Base-by-base conservation (phyloP, 345 rosid genomes). In the Gossypium australe region DNA sequence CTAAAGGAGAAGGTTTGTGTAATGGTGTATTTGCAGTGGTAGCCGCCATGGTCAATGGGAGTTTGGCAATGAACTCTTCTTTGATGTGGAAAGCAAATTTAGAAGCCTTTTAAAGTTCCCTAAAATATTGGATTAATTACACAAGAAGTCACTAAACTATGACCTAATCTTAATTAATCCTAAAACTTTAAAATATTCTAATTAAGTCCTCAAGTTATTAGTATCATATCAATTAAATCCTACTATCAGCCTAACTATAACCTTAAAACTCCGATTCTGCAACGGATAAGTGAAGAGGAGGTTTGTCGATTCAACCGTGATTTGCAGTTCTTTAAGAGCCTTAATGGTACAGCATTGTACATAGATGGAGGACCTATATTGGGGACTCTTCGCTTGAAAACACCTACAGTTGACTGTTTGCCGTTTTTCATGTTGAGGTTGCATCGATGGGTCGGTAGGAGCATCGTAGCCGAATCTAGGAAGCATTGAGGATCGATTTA, bases 371-470 rank as follows among this genome's bases (percentile, higher is more conserved):
- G 83, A 6, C 97, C 95, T 7, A 89, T 93, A 76, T 90, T 92
- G 57, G 97, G 92, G 41, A 94, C 97, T 52, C 82, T 87, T 79
- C 97, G 75, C 38, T 69, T 73, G 70, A 92, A 92, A 76, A 87
- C 81, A 18, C 81, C 89, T 2, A 79, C 2, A 0, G 87, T 89
- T 11, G 80, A 80, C 12, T 76, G 29, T 61, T 77, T 53, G 51
- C 77, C 78, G 1, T 68, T 60, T 76, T 70, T 75, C 74, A 84
- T 38, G 34, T 77, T 77, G 2, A 94, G 41, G 86, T 25, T 94
- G 98, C 82, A 94, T 85, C 0, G 97, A 86, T 48, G 97, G 97
- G 78, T 94, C 92, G 81, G 90, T 94, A 13, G 90, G 82, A 25
- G 93, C 87, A 77, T 94, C 97, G 16, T 84, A 85, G 53, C 97